These are phyloP conservation scores for Spongospora subterranea DNA, from an alignment of 208 protist genomes.

Conservation along the genomic window DNA sequence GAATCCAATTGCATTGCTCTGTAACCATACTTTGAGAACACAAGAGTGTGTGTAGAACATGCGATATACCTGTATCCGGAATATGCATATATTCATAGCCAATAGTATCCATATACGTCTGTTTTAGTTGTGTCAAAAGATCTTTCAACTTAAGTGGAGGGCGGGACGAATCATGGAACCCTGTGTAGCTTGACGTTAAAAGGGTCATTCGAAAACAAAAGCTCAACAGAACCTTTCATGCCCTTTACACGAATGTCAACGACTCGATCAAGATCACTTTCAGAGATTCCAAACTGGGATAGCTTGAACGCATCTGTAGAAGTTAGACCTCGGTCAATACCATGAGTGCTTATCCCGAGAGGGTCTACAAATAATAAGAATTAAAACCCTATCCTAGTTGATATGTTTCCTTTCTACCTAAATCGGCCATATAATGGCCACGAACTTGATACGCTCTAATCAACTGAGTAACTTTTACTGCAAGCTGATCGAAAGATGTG, in stretches of 20 bases:
- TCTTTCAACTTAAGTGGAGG: background rate
- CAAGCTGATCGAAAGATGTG: background rate
- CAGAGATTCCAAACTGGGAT: background rate
- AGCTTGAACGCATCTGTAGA: background rate
- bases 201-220: background rate
- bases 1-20: constrained; percentile 81
- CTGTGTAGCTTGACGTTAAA: background rate
- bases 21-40: background rate
- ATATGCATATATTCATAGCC: constrained; percentile 94
- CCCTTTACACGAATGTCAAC: constrained; percentile 20
- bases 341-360: background rate
- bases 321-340: constrained; percentile 16
- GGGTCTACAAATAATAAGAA: constrained; percentile 7
- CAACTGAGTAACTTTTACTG: constrained; percentile 38
- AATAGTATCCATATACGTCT: constrained; percentile 85
- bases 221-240: background rate
- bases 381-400: background rate
- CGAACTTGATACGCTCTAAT: constrained; percentile 39
- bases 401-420: background rate
- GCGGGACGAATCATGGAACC: constrained; percentile 7
- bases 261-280: constrained; percentile 29
- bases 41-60: background rate
- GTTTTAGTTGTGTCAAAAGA: constrained; percentile 70
- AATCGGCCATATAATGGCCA: constrained; percentile 19
- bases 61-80: constrained; percentile 68